phyloP scores from a whole-genome alignment of 805 yeast genomes.

The Naumovozyma castellii region DNA sequence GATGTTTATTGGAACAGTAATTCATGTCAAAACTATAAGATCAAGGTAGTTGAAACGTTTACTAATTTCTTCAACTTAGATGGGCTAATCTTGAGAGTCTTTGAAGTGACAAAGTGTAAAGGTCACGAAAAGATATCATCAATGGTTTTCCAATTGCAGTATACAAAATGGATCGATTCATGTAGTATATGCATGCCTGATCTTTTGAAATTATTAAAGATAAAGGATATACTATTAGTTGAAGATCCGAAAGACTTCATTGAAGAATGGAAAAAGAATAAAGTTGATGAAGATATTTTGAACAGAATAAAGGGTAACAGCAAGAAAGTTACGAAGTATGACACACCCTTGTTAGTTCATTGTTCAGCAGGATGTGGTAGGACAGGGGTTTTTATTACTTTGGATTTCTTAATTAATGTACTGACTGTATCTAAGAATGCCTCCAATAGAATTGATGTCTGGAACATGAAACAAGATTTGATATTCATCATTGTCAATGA shows the following conservation, averaged over 20 bases:
- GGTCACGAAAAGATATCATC: slow-evolving; percentile 8
- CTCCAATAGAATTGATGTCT: slow-evolving; percentile 33
- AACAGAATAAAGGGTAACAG: slow-evolving; percentile 2
- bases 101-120: slow-evolving; percentile 12
- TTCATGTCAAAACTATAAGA: slow-evolving; percentile 17
- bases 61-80: slow-evolving; percentile 24
- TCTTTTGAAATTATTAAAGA: slow-evolving; percentile 24
- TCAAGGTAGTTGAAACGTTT: slow-evolving; percentile 30
- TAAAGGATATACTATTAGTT: slow-evolving; percentile 24
- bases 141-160: slow-evolving; percentile 61
- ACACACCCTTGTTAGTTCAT: slow-evolving; percentile 57
- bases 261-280: background rate
- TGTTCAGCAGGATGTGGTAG: slow-evolving; percentile 98
- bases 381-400: slow-evolving; percentile 76
- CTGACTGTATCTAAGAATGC: slow-evolving; percentile 27
- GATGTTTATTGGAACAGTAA: slow-evolving; percentile 65
- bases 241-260: slow-evolving; percentile 7
- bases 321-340: slow-evolving; percentile 5
- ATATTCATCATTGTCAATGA: slow-evolving; percentile 51
- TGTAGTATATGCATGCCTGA: slow-evolving; percentile 43
- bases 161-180: slow-evolving; percentile 78
- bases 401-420: slow-evolving; percentile 40
- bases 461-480: slow-evolving; percentile 41
- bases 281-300: background rate
- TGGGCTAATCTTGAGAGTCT: slow-evolving; percentile 29